Evolutionary conservation across 108 stramenopile species (phyloP).

Genomic region (Cyclotella choctawhatcheeana): DNA sequence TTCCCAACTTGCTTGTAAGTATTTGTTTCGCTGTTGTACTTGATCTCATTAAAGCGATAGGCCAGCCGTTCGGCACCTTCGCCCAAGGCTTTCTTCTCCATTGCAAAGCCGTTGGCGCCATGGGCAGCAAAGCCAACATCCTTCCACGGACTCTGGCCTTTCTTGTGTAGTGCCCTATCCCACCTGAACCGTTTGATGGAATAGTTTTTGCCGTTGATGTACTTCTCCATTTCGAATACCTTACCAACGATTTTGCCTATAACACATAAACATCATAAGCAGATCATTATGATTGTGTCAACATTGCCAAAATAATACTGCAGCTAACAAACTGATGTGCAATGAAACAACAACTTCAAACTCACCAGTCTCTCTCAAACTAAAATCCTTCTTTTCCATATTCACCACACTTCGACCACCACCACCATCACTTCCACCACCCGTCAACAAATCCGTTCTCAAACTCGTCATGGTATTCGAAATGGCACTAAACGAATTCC

Average conservation of each 20-base stretch:
- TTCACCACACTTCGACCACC: too few species aligned
- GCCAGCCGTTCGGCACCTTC: constrained; percentile 54
- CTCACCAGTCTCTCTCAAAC: constrained; percentile 22
- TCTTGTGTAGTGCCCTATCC: constrained; percentile 21
- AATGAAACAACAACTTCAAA: neutral
- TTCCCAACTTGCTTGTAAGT: constrained; percentile 32
- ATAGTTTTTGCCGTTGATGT: constrained; percentile 10
- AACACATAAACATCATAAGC: neutral
- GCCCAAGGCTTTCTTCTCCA: constrained; percentile 40
- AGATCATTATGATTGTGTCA: neutral
- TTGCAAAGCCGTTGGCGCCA: constrained; percentile 40
- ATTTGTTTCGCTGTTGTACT: constrained; percentile 7
- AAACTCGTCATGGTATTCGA: constrained; percentile 45
- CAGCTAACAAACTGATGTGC: too few species aligned
- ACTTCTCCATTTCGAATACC: constrained; percentile 6
- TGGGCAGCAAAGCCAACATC: constrained; percentile 29
- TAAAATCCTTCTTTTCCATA: constrained; percentile 19
- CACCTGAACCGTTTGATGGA: constrained; percentile 38
- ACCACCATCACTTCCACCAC: neutral
- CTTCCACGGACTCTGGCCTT: constrained; percentile 29
- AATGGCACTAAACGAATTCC: constrained; percentile 40
- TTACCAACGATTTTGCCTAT: constrained; percentile 29
- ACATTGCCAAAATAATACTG: too few species aligned
- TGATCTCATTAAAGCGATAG: constrained; percentile 37
- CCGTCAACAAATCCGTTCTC: constrained; percentile 29